phyloP scores from a whole-genome alignment of 2,329 filamentous ascomycete species.

The Fusarium nurragi region DNA sequence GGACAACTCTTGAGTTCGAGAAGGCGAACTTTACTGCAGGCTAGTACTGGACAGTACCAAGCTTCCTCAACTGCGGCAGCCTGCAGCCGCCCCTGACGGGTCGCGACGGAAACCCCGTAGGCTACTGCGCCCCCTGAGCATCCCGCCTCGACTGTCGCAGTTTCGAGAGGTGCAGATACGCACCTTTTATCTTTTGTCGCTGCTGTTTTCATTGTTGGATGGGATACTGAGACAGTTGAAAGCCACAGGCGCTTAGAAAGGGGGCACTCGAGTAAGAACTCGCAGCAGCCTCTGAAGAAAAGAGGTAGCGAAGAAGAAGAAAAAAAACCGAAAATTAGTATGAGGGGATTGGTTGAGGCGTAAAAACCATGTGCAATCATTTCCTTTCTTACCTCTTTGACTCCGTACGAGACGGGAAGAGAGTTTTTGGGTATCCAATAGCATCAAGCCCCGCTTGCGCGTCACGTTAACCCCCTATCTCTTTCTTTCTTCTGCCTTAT shows the following conservation, averaged over 20 bases:
- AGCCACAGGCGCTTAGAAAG: conserved; percentile 2
- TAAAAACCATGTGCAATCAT: conserved; percentile 16
- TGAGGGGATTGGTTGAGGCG: conserved; percentile 5
- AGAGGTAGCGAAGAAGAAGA: neutral
- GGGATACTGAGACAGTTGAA: neutral
- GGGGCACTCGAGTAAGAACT: neutral
- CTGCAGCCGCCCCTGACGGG: neutral
- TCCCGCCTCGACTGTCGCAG: neutral
- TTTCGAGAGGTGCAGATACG: neutral
- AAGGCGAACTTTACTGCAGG: conserved; percentile 1
- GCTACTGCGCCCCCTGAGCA: neutral
- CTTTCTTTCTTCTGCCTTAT: conserved; percentile 15
- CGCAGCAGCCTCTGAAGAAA: neutral
- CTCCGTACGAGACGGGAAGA: neutral
- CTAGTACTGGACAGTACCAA: neutral
- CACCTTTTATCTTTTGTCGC: neutral
- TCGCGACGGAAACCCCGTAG: neutral
- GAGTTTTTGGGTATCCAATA: conserved; percentile 3
- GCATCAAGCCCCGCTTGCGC: conserved; percentile 22
- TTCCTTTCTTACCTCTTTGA: conserved; percentile 22
- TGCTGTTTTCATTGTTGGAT: neutral
- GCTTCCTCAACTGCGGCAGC: neutral
- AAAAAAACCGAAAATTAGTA: neutral
- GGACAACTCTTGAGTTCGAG: neutral
- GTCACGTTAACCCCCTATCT: conserved; percentile 25